Percentiles rank a stretch among this genome's conserved stretches.
These are phyloP conservation scores for Ilyonectria destructans DNA, from an alignment of 2,329 filamentous ascomycete species.

Conservation along the genomic window DNA sequence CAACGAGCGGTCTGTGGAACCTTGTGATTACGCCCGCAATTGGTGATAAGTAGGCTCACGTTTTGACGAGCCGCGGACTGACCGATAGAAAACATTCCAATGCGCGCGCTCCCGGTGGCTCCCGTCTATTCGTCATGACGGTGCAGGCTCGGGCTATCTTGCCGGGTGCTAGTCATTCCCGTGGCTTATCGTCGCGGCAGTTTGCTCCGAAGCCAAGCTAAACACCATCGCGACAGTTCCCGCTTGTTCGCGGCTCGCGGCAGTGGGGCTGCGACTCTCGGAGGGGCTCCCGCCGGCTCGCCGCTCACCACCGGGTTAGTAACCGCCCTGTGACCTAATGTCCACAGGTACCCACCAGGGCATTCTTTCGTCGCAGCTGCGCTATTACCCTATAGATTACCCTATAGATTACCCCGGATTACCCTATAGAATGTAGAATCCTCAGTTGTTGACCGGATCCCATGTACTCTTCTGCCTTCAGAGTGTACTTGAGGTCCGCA, in stretches of 20 bases:
- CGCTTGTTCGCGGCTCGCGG: conserved; percentile 3
- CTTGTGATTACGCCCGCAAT: not conserved
- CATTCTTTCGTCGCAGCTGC: not conserved
- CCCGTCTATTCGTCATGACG: not conserved
- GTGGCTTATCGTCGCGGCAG: conserved; percentile 15
- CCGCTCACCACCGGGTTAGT: not conserved
- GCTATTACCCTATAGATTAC: not conserved
- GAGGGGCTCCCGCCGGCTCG: not conserved
- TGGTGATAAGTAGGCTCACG: not conserved
- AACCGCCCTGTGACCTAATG: not conserved
- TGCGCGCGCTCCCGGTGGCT: conserved; percentile 3
- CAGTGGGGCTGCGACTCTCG: not conserved
- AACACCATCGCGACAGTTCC: not conserved
- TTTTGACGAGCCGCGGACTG: not conserved
- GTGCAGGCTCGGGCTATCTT: conserved; percentile 8
- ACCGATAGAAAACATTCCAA: not conserved
- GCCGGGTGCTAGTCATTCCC: not conserved
- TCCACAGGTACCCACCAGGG: not conserved
- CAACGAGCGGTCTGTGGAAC: not conserved
- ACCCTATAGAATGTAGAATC: not conserved
- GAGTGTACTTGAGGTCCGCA: not conserved
- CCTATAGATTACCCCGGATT: too few species aligned
- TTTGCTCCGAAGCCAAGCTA: conserved; percentile 20
- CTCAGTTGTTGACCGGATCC: not conserved
- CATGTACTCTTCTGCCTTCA: not conserved